Percentiles rank a stretch among this genome's conserved stretches.
These are phyloP conservation scores for Eucalyptus caleyi DNA, from an alignment of 345 rosid genomes.

Conservation along the genomic window DNA sequence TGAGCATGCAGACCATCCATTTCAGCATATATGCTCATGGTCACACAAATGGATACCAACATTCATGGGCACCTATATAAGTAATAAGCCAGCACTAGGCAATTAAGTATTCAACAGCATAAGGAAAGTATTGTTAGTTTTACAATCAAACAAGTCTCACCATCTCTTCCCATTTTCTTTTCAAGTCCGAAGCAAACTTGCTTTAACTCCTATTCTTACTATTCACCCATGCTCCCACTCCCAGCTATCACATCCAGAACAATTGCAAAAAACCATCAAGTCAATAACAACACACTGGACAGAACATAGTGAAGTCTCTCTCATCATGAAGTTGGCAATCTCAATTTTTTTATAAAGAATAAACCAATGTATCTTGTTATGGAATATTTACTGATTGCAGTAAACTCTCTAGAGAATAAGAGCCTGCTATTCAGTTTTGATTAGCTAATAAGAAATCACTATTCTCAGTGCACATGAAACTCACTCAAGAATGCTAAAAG, in stretches of 20 bases:
- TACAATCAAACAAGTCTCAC: neutral
- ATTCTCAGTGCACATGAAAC: neutral
- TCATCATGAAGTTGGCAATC: neutral
- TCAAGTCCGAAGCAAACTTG: neutral
- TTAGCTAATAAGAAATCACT: neutral
- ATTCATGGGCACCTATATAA: neutral
- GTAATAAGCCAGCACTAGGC: neutral
- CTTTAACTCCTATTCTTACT: neutral
- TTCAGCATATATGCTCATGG: neutral
- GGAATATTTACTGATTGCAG: neutral
- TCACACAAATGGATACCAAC: neutral
- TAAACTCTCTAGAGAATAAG: neutral
- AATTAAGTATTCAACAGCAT: neutral
- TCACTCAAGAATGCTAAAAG: neutral
- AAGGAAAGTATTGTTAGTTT: neutral
- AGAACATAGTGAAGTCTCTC: neutral
- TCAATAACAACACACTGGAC: neutral
- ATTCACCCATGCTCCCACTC: neutral
- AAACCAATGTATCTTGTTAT: neutral
- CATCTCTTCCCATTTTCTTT: neutral
- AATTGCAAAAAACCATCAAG: neutral
- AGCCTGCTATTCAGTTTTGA: neutral
- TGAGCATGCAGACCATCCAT: neutral
- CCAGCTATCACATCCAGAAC: neutral
- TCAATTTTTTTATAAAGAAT: neutral